Base-by-base conservation (phyloP, 2,329 filamentous ascomycete genomes). In the Teratosphaeria pseudoeucalypti region DNA sequence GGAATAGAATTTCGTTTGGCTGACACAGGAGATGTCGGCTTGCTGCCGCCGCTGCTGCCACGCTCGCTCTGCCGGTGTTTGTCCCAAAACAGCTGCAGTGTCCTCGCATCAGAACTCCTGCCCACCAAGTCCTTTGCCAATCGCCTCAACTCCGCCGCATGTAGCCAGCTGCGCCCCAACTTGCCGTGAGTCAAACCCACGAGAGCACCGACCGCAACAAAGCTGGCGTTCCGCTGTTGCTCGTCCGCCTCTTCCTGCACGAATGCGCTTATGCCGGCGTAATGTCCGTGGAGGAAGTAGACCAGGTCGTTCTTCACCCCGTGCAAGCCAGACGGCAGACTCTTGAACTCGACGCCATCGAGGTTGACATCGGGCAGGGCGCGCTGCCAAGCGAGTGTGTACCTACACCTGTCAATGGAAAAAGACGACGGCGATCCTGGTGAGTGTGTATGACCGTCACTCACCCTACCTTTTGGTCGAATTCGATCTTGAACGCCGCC, bases 311-410 rank as follows among this genome's bases (percentile, higher is more conserved):
- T 85, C 34, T 86, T 80, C 23, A 97, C 90, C 60, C 90, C 88
- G 75, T 99, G 94, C 56, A 96, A 76, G 27, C 94, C 94, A 0
- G 92, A 97, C 2, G 94, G 94, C 54, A 99, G 81, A 62, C 90
- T 95, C 76, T 96, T 97, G 82, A 91, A 99, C 76, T 99, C 94
- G 27, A 88, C 85, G 58, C 90, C 90, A 66, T 95, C 89, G 55
- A 97, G 82, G 54, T 80, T 74, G 49, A 84, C 79, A 55, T 84
- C 85, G 14, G 85, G 79, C 1, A 84, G 76, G 12, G 87, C 84
- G 65, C 84, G 85, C 74, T 95, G 90, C 94, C 94, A 97, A 39
- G 85, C 84, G 70, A 97, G 88, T 54, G 90, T 95, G 71, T 88
- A 87, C 29, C 29, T 32, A 32, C 29, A 7, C 29, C 29, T 32